Conservation (phyloP, 768 basidiomycete species). For the Termitomyces sp. region DNA sequence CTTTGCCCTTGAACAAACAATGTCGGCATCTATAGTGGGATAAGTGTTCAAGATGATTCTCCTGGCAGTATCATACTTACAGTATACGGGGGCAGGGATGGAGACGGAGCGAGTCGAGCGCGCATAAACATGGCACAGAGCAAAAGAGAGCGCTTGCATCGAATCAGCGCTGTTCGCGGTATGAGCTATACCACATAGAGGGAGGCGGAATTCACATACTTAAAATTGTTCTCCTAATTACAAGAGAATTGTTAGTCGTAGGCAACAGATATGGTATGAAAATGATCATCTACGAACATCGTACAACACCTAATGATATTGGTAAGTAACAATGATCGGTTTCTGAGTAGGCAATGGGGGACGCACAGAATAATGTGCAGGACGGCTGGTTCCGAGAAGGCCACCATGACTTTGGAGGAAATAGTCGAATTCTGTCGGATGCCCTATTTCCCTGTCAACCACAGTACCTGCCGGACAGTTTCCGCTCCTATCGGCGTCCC, state of each 20-base stretch:
- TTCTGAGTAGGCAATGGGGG: conserved; percentile 1
- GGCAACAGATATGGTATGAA: neutral
- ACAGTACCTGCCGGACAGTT: conserved; percentile 81
- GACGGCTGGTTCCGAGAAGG: conserved; percentile 67
- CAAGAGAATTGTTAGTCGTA: neutral
- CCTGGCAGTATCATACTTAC: conserved; percentile 34
- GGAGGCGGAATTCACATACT: conserved; percentile 30
- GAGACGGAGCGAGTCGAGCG: conserved; percentile 81
- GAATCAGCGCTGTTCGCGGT: conserved; percentile 49
- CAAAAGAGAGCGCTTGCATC: conserved; percentile 67
- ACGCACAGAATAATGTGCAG: conserved; percentile 44
- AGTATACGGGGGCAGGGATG: conserved; percentile 83
- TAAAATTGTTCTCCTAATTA: conserved; percentile 54
- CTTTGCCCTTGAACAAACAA: conserved; percentile 64
- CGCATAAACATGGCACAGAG: conserved; percentile 78
- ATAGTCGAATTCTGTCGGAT: conserved; percentile 74
- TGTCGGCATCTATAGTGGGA: conserved; percentile 60
- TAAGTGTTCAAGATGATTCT: neutral
- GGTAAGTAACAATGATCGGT: neutral
- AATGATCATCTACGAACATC: conserved; percentile 29
- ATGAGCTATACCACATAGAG: neutral
- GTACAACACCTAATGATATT: conserved; percentile 30
- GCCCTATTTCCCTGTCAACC: conserved; percentile 64
- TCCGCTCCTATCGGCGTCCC: conserved; percentile 59
- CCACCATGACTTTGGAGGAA: conserved; percentile 79